Base-by-base conservation (phyloP, 352 stramenopile genomes). In the Pythium phragmiticola region DNA sequence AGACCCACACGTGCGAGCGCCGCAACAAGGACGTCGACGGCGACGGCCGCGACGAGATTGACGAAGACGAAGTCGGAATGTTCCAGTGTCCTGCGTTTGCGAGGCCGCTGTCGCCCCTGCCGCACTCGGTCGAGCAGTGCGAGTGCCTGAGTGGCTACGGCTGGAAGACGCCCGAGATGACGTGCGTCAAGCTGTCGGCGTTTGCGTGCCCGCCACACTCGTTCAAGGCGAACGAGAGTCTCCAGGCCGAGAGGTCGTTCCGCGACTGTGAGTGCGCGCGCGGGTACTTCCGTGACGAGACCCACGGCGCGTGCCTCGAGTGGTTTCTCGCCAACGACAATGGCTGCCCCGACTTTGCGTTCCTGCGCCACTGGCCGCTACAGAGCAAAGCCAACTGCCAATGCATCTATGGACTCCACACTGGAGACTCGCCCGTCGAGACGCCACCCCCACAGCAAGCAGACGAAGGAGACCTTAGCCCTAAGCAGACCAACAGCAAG, bases 41-140 rank as follows among this genome's bases (percentile, higher is more conserved):
- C 13, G 72, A 76, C 23, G 64, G 63, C 47, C 43, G 48, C n/a
- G 47, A 72, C 48, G 59, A 64, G 39, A 46, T 60, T 23, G 30
- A 66, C 4, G 30, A 69, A 2, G 60, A 63, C 50, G 57, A 64
- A 28, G 45, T 62, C 21, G 53, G 34, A 26, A 61, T 7, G 16
- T 92, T 84, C 52, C 53, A 65, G 48, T 94, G 85, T 43, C 85
- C 83, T 7, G 70, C 74, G 21, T 92, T 82, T 58, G 87, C 85
- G 23, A 66, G 66, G 8, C 64, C 82, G 21, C 71, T 90, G 7
- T 77, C 85, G 5, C 68, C 69, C 4, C 55, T 84, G 23, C 73
- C 82, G 2, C 76, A 90, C 62, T 92, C 83, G 33, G 60, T 92
- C 5, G 76, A 84, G 62, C 85, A 94, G 55, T 94, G 85, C 57